Evolutionary conservation across 441 rosid genomes (phyloP).

Genomic region (Brassica balearica): DNA sequence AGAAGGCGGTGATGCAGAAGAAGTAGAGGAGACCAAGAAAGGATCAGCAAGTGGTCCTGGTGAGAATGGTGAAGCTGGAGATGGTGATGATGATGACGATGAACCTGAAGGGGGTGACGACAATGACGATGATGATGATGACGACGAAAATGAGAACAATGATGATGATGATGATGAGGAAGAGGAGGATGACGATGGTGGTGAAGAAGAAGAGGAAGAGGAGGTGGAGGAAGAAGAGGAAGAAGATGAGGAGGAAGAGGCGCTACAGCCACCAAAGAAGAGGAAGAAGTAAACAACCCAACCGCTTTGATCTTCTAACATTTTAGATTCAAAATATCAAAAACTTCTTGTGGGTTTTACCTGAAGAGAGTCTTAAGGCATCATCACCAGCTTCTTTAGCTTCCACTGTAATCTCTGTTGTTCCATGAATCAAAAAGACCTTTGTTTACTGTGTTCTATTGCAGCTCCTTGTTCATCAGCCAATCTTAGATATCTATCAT

Average conservation of each 20-base stretch:
- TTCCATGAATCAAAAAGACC: slow-evolving; percentile 31
- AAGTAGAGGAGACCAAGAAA: slow-evolving; percentile 61
- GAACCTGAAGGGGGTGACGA: slow-evolving; percentile 48
- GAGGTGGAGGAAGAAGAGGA: slow-evolving; percentile 57
- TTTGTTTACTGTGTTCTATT: slow-evolving; percentile 18
- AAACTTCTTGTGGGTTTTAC: slow-evolving; percentile 36
- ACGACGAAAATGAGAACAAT: not conserved
- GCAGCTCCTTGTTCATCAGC: not conserved
- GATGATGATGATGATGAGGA: slow-evolving; percentile 49
- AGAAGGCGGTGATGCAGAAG: slow-evolving; percentile 52
- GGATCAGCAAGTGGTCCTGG: slow-evolving; percentile 51
- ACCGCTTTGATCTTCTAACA: slow-evolving; percentile 22
- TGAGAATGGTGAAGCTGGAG: slow-evolving; percentile 53
- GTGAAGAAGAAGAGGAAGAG: slow-evolving; percentile 54
- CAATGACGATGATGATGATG: slow-evolving; percentile 51
- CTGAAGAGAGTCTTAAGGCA: slow-evolving; percentile 22
- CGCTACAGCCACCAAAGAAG: slow-evolving; percentile 42
- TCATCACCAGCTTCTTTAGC: slow-evolving; percentile 33
- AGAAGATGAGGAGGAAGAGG: slow-evolving; percentile 39
- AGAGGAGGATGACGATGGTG: slow-evolving; percentile 46
- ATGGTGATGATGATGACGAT: slow-evolving; percentile 45
- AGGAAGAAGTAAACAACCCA: slow-evolving; percentile 40
- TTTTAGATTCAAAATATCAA: slow-evolving; percentile 36
- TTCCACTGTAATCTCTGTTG: slow-evolving; percentile 22
- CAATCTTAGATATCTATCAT: not conserved